Base-by-base conservation (phyloP, 2,329 filamentous ascomycete genomes). In the Xylariaceae sp. region DNA sequence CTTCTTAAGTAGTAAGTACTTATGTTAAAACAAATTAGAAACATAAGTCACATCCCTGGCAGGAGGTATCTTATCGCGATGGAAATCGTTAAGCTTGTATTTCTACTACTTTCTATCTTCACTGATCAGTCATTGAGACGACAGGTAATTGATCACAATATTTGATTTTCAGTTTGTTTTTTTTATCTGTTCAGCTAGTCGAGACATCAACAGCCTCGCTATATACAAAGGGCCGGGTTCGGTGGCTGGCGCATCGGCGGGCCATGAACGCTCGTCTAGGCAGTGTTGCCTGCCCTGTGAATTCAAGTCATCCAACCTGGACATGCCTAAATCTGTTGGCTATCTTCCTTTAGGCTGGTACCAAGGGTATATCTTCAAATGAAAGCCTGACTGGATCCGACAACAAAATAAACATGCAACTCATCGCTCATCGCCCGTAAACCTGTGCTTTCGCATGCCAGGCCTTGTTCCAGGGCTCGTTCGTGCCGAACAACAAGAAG, bases 281-380 rank as follows among this genome's bases (percentile, higher is more conserved):
- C 31, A 19, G 34, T 17, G 9, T 29, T 43, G 36, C 24, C 21
- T 28, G 11, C 36, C 19, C n/a, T 24, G 24, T 14, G 26, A 33
- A 46, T 34, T n/a, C 24, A 41, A 53, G 12, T 19, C 45, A 31
- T 49, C 17, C 24, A 37, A 53, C 24, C 12, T 31, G 45, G n/a
- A 19, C 39, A 49, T 45, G 29, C 44, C 44, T 16, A 6, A 37
- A 12, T 50, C 34, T 41, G 46, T 50, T 50, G 21, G 39, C 21
- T 39, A 46, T 58, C 41, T 37, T 36, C 44, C 40, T 50, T 24
- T 34, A 39, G 56, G 51, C 44, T 51, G 21, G 34, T 49, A 58
- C 46, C 40, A 14, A 55, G 56, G 56, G 45, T 58, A 58, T 55
- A n/a, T n/a, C 46, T 51, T 45, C 23, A 43, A 53, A 36, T 24